Conservation (phyloP, 176 grass and related monocot genomes). For the Carex pumila region DNA sequence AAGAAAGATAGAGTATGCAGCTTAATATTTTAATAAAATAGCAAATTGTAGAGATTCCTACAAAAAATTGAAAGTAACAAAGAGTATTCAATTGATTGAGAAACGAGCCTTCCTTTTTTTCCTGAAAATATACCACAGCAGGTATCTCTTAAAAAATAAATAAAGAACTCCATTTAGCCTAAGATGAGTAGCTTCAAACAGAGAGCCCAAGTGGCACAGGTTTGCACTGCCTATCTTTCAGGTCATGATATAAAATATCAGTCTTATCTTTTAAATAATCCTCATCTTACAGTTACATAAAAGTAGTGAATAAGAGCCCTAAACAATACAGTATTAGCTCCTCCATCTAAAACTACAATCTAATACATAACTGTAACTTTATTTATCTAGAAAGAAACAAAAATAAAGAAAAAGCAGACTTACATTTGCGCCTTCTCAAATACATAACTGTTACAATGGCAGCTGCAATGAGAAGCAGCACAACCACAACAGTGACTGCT, state of each 20-base stretch:
- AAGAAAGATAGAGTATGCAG: neutral
- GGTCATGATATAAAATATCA: neutral
- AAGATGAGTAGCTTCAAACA: neutral
- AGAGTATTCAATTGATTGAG: neutral
- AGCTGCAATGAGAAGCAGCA: neutral
- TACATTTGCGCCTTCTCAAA: neutral
- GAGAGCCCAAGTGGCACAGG: neutral
- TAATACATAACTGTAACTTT: neutral
- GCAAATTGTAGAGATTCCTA: neutral
- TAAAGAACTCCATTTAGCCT: neutral
- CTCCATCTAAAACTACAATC: neutral
- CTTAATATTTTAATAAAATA: neutral
- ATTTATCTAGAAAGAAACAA: neutral
- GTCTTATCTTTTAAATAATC: neutral
- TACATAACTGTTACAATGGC: neutral
- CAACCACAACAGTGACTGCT: neutral
- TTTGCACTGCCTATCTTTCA: no score
- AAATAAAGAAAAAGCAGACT: neutral
- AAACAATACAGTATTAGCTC: neutral
- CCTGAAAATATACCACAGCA: neutral
- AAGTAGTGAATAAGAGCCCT: neutral
- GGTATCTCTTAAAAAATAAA: neutral
- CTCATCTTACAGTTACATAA: neutral
- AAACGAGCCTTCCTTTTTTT: neutral
- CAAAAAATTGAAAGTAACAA: neutral